Conservation (phyloP, 2,329 filamentous ascomycete species). For the Waltergamsia citrina region DNA sequence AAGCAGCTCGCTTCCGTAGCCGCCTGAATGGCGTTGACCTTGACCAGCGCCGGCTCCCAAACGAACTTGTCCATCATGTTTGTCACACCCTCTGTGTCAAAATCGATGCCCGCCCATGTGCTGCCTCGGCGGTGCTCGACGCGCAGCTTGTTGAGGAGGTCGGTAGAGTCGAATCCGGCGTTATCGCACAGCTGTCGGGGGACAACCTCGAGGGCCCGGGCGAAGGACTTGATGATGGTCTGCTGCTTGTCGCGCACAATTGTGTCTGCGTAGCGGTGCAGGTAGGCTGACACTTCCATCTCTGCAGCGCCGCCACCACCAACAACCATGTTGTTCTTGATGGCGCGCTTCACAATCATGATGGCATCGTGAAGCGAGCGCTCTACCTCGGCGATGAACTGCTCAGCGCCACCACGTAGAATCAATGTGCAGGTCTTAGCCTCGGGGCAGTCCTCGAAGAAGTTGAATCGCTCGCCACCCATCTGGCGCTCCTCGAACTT, state of each 20-base stretch:
- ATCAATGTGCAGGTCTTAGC: slow-evolving; percentile 97
- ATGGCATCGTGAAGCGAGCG: slow-evolving; percentile 96
- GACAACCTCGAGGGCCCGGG: slow-evolving; percentile 93
- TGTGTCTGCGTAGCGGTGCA: slow-evolving; percentile 87
- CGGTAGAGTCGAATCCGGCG: slow-evolving; percentile 94
- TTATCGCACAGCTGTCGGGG: slow-evolving; percentile 97
- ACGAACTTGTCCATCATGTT: slow-evolving; percentile 96
- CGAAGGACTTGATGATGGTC: slow-evolving; percentile 93
- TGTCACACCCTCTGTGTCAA: slow-evolving; percentile 79
- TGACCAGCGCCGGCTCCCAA: slow-evolving; percentile 93
- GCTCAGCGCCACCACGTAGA: slow-evolving; percentile 90
- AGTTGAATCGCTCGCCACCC: slow-evolving; percentile 94
- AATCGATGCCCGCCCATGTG: slow-evolving; percentile 94
- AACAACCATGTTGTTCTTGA: slow-evolving; percentile 90
- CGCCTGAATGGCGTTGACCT: slow-evolving; percentile 94
- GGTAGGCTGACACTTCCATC: slow-evolving; percentile 93
- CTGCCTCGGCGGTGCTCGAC: slow-evolving; percentile 94
- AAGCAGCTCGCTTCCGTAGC: slow-evolving; percentile 92
- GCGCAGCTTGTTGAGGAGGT: slow-evolving; percentile 91
- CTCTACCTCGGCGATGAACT: slow-evolving; percentile 98
- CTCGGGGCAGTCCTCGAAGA: slow-evolving; percentile 91
- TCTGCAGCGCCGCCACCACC: slow-evolving; percentile 90
- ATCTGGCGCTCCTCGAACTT: slow-evolving; percentile 93
- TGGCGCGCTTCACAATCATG: slow-evolving; percentile 98
- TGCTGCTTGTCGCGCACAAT: slow-evolving; percentile 94